Percentiles rank a stretch among this genome's conserved stretches.
Evolutionary conservation across 345 rosid genomes (phyloP).

Genomic region (Bruguiera gymnorhiza): DNA sequence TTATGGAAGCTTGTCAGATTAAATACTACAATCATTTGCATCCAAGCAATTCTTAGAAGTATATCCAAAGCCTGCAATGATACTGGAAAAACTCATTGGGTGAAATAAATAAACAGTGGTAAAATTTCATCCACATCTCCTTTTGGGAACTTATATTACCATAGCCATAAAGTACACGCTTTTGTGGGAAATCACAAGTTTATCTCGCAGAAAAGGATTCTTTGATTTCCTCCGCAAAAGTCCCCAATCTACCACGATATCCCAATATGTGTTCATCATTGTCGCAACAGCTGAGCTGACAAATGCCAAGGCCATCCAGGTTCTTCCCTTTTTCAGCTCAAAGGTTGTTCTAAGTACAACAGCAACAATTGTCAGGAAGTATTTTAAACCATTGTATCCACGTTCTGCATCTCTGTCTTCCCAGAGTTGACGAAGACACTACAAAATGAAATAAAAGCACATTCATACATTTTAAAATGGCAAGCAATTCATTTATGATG

Average conservation of each 20-base stretch:
- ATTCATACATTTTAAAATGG: no score
- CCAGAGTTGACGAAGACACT: conserved; percentile 60
- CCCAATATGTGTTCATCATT: conserved; percentile 58
- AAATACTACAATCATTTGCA: conserved; percentile 60
- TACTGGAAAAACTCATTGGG: conserved; percentile 2
- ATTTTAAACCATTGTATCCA: conserved; percentile 59
- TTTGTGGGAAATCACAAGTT: conserved; percentile 54
- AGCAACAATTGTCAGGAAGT: conserved; percentile 61
- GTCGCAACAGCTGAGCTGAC: conserved; percentile 55
- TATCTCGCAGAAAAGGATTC: conserved; percentile 59
- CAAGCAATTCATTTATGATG: no score
- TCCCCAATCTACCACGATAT: conserved; percentile 73
- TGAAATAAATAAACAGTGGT: neutral
- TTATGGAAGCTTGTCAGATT: conserved; percentile 41
- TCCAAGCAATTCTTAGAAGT: conserved; percentile 58
- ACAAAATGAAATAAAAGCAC: neutral
- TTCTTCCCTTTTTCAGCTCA: conserved; percentile 50
- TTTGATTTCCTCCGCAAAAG: conserved; percentile 58
- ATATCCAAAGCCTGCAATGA: conserved; percentile 45
- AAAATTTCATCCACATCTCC: neutral
- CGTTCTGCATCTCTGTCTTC: conserved; percentile 55
- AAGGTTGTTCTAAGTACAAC: conserved; percentile 52
- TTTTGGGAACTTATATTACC: conserved; percentile 36
- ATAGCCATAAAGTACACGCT: conserved; percentile 63
- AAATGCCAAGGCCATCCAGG: conserved; percentile 60